A percentile compares a stretch with the other conserved stretches of the same genome.
These are phyloP conservation scores for Exutisphaerella laricina DNA, from an alignment of 2,329 filamentous ascomycete genomes.

Conservation along the genomic window DNA sequence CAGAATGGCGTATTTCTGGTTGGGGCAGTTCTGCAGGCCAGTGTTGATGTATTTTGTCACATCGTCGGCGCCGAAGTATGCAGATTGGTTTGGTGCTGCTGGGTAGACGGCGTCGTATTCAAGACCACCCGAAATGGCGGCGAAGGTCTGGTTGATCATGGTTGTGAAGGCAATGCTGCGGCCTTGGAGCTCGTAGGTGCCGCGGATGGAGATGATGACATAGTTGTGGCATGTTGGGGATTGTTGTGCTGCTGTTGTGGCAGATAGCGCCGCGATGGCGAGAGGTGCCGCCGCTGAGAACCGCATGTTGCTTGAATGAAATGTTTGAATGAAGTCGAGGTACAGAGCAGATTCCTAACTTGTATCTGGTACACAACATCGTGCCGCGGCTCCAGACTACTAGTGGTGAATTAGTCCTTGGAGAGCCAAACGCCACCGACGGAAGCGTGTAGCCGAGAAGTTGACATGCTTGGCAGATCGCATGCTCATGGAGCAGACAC, in stretches of 20 bases:
- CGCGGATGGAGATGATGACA: conserved; percentile 7
- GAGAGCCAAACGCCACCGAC: no score
- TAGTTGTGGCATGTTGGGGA: conserved; percentile 3
- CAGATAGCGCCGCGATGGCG: not conserved
- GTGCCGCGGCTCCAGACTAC: no score
- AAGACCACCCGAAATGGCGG: conserved; percentile 3
- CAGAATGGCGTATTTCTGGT: conserved; percentile 10
- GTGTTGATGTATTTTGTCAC: conserved; percentile 3
- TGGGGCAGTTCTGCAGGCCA: conserved; percentile 5
- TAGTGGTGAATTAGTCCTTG: no score
- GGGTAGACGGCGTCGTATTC: conserved; percentile 12
- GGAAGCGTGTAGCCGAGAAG: no score
- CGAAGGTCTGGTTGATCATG: conserved; percentile 9
- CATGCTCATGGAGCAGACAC: no score
- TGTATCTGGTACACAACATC: no score
- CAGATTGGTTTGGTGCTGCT: conserved; percentile 4
- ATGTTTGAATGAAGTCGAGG: no score
- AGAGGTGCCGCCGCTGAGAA: no score
- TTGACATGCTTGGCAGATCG: no score
- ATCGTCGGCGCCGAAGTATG: conserved; percentile 4
- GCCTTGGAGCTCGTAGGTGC: conserved; percentile 9
- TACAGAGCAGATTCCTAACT: no score
- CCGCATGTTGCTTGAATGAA: no score
- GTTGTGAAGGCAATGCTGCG: conserved; percentile 5
- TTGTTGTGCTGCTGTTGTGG: not conserved